These are phyloP conservation scores for Lathyrus tuberosus DNA, from an alignment of 306 rosid genomes.

Conservation along the genomic window DNA sequence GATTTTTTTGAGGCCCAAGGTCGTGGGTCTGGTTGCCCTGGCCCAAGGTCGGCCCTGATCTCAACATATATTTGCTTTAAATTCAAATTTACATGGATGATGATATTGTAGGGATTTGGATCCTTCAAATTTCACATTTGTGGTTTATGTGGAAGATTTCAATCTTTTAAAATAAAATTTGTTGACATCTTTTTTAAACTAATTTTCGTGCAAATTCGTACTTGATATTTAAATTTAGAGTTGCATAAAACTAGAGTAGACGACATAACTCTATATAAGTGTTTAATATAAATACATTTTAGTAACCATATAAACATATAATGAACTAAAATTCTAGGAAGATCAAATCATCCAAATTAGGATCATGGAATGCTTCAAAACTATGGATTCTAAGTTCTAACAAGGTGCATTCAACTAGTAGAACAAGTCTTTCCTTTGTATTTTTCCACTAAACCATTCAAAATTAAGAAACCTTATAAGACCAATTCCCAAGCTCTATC, in stretches of 20 bases:
- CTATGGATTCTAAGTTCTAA: background rate
- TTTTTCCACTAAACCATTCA: conserved; percentile 16
- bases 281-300: too few relatives aligned
- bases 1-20: too few relatives aligned
- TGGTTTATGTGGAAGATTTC: too few relatives aligned
- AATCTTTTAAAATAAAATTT: too few relatives aligned
- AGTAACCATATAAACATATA: too few relatives aligned
- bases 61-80: conserved; percentile 3
- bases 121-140: background rate
- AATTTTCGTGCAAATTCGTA: too few relatives aligned
- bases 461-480: conserved; percentile 17
- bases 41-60: too few relatives aligned
- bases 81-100: background rate
- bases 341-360: conserved; percentile 12
- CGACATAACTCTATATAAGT: too few relatives aligned
- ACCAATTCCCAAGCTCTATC: conserved; percentile 9
- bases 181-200: too few relatives aligned
- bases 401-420: conserved; percentile 18
- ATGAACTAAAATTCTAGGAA: background rate
- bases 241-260: too few relatives aligned
- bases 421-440: background rate
- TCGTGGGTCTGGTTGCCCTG: too few relatives aligned
- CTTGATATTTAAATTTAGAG: too few relatives aligned
- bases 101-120: background rate
- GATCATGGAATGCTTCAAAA: conserved; percentile 4